Percentiles rank a stretch among this genome's conserved stretches.
These are phyloP conservation scores for Takashimella tepidaria DNA, from an alignment of 1,284 basidiomycete species.

Conservation along the genomic window DNA sequence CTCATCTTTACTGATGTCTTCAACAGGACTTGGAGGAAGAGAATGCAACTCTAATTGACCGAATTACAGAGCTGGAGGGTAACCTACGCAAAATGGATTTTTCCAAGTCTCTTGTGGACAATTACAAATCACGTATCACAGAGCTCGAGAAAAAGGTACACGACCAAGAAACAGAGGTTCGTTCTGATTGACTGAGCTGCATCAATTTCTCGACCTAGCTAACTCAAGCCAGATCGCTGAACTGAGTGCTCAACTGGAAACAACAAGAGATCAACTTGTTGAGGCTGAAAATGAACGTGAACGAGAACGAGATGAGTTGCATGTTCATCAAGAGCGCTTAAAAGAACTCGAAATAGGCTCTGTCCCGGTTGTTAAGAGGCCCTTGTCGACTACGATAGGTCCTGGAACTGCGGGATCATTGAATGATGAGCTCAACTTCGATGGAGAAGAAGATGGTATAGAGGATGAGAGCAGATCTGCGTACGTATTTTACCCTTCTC, in stretches of 20 bases:
- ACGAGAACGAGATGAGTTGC: slow-evolving; percentile 76
- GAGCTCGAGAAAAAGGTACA: slow-evolving; percentile 66
- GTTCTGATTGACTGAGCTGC: slow-evolving; percentile 48
- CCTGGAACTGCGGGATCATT: slow-evolving; percentile 20
- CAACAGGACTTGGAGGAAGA: slow-evolving; percentile 78
- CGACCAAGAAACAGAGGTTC: slow-evolving; percentile 27
- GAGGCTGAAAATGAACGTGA: slow-evolving; percentile 61
- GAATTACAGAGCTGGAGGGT: slow-evolving; percentile 82
- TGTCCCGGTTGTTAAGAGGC: slow-evolving; percentile 3
- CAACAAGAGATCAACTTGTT: slow-evolving; percentile 61
- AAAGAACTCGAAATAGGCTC: slow-evolving; percentile 69
- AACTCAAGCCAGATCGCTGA: slow-evolving; percentile 63
- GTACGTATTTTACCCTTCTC: too few species aligned
- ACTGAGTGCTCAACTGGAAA: slow-evolving; percentile 70
- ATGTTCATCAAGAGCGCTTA: slow-evolving; percentile 85
- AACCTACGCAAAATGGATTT: slow-evolving; percentile 80
- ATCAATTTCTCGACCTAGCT: too few species aligned
- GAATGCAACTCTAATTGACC: slow-evolving; percentile 84
- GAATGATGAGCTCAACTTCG: slow-evolving; percentile 50
- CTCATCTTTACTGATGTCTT: slow-evolving; percentile 3
- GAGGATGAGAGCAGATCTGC: slow-evolving; percentile 83
- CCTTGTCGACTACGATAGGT: slow-evolving; percentile 9
- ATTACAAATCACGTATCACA: slow-evolving; percentile 77
- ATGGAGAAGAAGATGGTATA: slow-evolving; percentile 59
- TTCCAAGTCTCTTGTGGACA: slow-evolving; percentile 82